Percentiles rank a stretch among this genome's conserved stretches.
These are phyloP conservation scores for Fraxinus floribunda DNA, from an alignment of 305 asterid species.

Conservation along the genomic window DNA sequence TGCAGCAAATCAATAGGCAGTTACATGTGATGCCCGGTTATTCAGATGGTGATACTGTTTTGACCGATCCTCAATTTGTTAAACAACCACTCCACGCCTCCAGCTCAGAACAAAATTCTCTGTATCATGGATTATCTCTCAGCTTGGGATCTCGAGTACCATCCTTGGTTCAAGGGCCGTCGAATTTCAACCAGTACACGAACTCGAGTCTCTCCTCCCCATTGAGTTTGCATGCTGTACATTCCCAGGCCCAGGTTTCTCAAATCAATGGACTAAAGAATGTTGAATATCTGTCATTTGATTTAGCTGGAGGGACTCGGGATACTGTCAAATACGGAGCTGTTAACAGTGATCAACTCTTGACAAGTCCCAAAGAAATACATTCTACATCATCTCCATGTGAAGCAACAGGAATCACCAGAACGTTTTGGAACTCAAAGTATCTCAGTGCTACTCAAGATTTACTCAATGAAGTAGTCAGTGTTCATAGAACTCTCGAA, in stretches of 20 bases:
- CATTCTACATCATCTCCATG: conserved; percentile 28
- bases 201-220: conserved; percentile 39
- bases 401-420: conserved; percentile 30
- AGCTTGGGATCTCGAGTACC: conserved; percentile 61
- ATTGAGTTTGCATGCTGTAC: conserved; percentile 36
- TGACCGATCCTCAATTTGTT: conserved; percentile 34
- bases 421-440: conserved; percentile 42
- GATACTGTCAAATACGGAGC: conserved; percentile 30
- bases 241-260: conserved; percentile 31
- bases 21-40: conserved; percentile 25
- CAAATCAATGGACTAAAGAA: conserved; percentile 36
- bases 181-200: conserved; percentile 41
- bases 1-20: conserved; percentile 20
- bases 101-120: conserved; percentile 37
- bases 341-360: conserved; percentile 19
- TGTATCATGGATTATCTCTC: conserved; percentile 61
- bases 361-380: conserved; percentile 33
- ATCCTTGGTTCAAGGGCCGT: not conserved
- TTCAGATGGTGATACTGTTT: conserved; percentile 36
- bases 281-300: conserved; percentile 52
- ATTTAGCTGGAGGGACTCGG: conserved; percentile 34
- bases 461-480: conserved; percentile 61
- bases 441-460: conserved; percentile 62
- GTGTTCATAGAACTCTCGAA: conserved; percentile 43
- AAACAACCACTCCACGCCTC: conserved; percentile 30